phyloP scores from a whole-genome alignment of 495 filamentous ascomycete genomes.

The Aspergillus cavernicola region DNA sequence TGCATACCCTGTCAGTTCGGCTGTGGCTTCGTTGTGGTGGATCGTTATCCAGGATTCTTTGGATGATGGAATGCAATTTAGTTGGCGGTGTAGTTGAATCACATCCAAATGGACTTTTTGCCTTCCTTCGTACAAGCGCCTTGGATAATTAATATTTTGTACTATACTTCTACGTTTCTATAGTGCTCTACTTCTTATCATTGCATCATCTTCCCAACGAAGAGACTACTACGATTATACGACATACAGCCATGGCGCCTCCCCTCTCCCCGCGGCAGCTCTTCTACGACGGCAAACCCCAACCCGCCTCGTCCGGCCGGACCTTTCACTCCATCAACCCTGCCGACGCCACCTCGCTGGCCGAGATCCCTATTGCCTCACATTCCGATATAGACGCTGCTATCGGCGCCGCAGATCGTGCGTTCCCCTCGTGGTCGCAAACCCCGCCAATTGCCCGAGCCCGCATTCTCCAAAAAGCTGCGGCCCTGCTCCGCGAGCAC shows the following conservation, averaged over 20 bases:
- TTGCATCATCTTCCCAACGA: background rate
- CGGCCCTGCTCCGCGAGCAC: constrained; percentile 57
- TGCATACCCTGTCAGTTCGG: background rate
- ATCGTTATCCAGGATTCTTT: background rate
- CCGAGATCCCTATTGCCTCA: constrained; percentile 61
- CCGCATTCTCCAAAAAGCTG: constrained; percentile 68
- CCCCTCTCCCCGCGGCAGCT: constrained; percentile 51
- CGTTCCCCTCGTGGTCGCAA: constrained; percentile 64
- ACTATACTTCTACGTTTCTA: background rate
- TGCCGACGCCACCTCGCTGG: constrained; percentile 58
- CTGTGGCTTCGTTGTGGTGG: background rate
- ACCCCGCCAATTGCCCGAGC: constrained; percentile 61
- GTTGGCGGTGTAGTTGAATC: constrained; percentile 3
- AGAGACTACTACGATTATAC: background rate
- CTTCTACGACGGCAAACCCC: constrained; percentile 64
- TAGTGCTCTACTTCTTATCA: constrained; percentile 1
- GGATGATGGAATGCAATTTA: background rate
- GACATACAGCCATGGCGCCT: constrained; percentile 24
- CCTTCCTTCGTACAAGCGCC: background rate
- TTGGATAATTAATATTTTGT: background rate
- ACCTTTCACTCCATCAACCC: constrained; percentile 68
- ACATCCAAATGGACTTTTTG: background rate
- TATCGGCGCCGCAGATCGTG: constrained; percentile 54
- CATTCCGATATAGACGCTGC: constrained; percentile 62
- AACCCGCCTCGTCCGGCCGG: constrained; percentile 53